phyloP scores from a whole-genome alignment of 2,329 filamentous ascomycete genomes.

The Calonectria henricotiae region DNA sequence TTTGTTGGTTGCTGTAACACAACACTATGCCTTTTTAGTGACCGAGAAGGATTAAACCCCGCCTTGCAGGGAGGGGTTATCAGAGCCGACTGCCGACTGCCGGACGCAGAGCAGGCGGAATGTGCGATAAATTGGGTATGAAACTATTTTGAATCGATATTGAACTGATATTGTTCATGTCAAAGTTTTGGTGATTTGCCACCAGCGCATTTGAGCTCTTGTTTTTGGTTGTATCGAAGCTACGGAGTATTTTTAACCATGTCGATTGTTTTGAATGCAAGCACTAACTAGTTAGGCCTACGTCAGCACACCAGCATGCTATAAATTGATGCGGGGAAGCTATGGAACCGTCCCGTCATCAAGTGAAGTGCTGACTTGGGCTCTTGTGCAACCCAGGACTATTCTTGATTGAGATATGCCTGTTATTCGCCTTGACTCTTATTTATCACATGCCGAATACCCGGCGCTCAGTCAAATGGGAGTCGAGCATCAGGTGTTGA shows the following conservation, averaged over 20 bases:
- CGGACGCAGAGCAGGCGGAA: background rate
- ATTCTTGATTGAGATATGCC: background rate
- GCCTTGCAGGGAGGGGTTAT: background rate
- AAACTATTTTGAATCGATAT: background rate
- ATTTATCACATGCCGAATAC: conserved; percentile 12
- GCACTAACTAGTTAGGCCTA: background rate
- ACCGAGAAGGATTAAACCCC: background rate
- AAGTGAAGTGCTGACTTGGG: background rate
- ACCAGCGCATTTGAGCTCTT: background rate
- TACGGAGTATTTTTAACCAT: background rate
- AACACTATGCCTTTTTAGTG: conserved; percentile 3
- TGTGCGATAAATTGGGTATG: background rate
- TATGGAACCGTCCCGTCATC: background rate
- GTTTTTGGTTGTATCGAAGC: background rate
- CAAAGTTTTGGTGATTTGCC: background rate
- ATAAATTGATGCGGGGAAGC: conserved; percentile 15
- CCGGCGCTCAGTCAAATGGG: conserved; percentile 11
- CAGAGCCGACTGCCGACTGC: background rate
- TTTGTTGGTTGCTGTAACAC: background rate
- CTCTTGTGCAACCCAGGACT: background rate
- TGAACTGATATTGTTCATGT: background rate
- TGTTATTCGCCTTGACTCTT: background rate
- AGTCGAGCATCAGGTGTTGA: background rate
- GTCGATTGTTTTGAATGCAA: background rate
- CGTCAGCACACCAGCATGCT: conserved; percentile 11